A percentile compares a stretch with the other conserved stretches of the same genome.
phyloP scores from a whole-genome alignment of 2,329 filamentous ascomycete genomes.

The Colletotrichum zoysiae region DNA sequence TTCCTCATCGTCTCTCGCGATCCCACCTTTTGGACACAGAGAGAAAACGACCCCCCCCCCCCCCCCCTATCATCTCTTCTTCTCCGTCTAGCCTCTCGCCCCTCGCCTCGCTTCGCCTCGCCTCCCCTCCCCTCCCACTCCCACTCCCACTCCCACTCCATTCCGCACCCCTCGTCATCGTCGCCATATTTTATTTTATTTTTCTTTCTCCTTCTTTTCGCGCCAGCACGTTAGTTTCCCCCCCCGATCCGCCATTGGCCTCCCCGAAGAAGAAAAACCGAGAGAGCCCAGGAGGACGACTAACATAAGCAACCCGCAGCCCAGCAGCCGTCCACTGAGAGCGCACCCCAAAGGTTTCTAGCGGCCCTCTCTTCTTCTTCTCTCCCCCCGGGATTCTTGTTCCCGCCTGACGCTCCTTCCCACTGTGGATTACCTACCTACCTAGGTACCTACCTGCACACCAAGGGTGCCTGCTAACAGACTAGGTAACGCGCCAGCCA shows the following conservation, averaged over 20 bases:
- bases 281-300: constrained; percentile 20
- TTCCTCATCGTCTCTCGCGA: neutral
- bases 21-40: neutral
- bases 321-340: constrained; percentile 37
- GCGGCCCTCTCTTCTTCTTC: constrained; percentile 23
- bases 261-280: neutral
- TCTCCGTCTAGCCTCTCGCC: constrained; percentile 14
- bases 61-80: neutral
- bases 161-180: constrained; percentile 7
- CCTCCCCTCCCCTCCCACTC: too few relatives aligned
- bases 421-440: neutral
- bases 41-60: neutral
- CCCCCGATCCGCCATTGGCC: constrained; percentile 35
- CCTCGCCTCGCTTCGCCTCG: neutral
- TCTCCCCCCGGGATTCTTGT: neutral
- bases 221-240: constrained; percentile 32
- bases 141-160: too few relatives aligned
- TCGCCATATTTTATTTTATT: neutral
- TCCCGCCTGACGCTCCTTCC: neutral
- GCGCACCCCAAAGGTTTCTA: constrained; percentile 16
- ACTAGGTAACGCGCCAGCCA: neutral
- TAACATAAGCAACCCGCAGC: constrained; percentile 38
- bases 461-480: constrained; percentile 13
- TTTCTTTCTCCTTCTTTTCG: neutral
- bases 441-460: neutral